These are phyloP conservation scores for Metschnikowia borealis DNA, from an alignment of 805 yeast species.

Conservation along the genomic window DNA sequence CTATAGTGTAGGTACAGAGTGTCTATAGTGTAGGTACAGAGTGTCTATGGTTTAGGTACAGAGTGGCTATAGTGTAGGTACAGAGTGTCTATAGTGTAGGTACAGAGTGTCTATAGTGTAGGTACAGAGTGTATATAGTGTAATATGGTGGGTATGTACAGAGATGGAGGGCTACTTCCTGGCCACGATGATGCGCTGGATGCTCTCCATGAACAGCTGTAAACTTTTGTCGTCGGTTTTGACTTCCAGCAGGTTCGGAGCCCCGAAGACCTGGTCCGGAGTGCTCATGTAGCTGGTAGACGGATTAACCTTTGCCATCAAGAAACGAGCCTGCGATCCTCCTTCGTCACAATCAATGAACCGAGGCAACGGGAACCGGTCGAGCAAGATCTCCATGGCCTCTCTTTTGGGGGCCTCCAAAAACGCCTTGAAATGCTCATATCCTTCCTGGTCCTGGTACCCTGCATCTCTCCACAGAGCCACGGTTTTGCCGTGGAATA, in stretches of 20 bases:
- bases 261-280: conserved; percentile 26
- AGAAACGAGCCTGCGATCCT: conserved; percentile 70
- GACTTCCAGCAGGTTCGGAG: conserved; percentile 28
- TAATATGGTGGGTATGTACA: neutral
- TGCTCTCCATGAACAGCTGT: conserved; percentile 54
- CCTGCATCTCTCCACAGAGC: conserved; percentile 66
- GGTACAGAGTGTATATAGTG: neutral
- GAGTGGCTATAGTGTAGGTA: too few relatives aligned
- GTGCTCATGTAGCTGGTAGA: conserved; percentile 50
- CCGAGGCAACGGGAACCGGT: conserved; percentile 68
- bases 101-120: neutral
- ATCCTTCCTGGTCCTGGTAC: conserved; percentile 59
- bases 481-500: conserved; percentile 61
- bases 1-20: too few relatives aligned
- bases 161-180: conserved; percentile 5
- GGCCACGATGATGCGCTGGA: conserved; percentile 34
- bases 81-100: too few relatives aligned
- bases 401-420: conserved; percentile 60
- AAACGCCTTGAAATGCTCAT: conserved; percentile 54
- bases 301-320: conserved; percentile 67
- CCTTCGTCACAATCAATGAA: conserved; percentile 73
- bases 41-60: too few relatives aligned
- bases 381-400: conserved; percentile 61
- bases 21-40: too few relatives aligned
- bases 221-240: conserved; percentile 60